These are phyloP conservation scores for Cladochytrium replicatum DNA, from an alignment of 192 early-diverging fungal genomes.

Conservation along the genomic window DNA sequence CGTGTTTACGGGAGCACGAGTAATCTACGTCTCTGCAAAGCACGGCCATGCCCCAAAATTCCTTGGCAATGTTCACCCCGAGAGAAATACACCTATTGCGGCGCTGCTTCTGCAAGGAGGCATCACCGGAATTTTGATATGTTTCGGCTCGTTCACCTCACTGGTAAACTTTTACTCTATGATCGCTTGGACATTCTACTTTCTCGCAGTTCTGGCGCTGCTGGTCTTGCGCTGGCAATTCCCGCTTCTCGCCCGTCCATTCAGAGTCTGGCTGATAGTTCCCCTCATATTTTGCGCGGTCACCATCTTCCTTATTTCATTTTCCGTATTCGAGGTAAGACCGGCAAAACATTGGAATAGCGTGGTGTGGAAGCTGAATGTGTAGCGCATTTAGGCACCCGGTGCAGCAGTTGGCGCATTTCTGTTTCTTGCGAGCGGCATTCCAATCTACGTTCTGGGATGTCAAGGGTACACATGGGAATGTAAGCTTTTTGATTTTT, in stretches of 20 bases:
- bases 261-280: constrained; percentile 54
- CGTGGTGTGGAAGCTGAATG: too few relatives aligned
- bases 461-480: too few relatives aligned
- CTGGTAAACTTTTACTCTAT: constrained; percentile 71
- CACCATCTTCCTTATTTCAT: constrained; percentile 45
- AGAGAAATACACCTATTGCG: constrained; percentile 51
- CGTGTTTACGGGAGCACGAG: constrained; percentile 62
- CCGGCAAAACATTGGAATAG: too few relatives aligned
- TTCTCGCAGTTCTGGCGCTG: constrained; percentile 55
- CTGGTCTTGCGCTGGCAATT: constrained; percentile 54
- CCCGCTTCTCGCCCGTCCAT: constrained; percentile 59
- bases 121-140: constrained; percentile 51
- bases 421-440: constrained; percentile 15
- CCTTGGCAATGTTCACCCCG: constrained; percentile 50
- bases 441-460: background rate
- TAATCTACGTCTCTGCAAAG: constrained; percentile 55
- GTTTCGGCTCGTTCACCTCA: constrained; percentile 52
- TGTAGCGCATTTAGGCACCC: too few relatives aligned
- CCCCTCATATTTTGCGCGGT: constrained; percentile 56
- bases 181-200: constrained; percentile 62
- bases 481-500: too few relatives aligned
- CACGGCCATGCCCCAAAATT: constrained; percentile 59
- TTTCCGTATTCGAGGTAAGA: constrained; percentile 22
- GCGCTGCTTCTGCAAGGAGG: constrained; percentile 54
- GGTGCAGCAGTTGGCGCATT: constrained; percentile 14